Base-by-base conservation (phyloP, 2,329 filamentous ascomycete genomes). In the Fusarium gaditjirri region DNA sequence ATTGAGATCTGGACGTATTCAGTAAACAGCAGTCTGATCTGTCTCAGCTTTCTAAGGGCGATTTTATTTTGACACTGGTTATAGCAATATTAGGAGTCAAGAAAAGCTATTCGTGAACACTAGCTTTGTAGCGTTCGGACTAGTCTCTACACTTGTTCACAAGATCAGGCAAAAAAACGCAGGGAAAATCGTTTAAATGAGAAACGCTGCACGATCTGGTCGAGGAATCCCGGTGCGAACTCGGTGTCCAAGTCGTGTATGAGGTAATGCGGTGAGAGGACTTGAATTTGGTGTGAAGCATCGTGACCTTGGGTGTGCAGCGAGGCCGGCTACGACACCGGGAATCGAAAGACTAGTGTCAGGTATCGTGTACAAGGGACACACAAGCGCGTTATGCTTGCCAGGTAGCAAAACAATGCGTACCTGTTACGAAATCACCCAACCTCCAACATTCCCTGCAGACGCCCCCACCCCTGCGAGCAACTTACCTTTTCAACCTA, bases 251-350 rank as follows among this genome's bases (percentile, higher is more conserved):
- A 75, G 68, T 77, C 66, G 72, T 71, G 75, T 74, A 77, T 77
- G 75, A 77, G 72, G 75, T 77, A 77, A 77, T 77, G 75, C 75
- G 75, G 75, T 77, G 75, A 77, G 70, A 63, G 65, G 56, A 74
- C 65, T 77, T 74, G 68, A 39, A 73, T 72, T 74, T 76, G 75
- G 75, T 62, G 72, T 62, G 74, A 75, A 74, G 72, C 70, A 74
- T 77, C 74, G 66, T 73, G 66, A 70, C 65, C 65, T 61, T 63
- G 73, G 74, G 70, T 67, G 70, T 72, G 70, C 62, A 75, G 61
- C 53, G 55, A 73, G 63, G 59, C 70, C 75, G 74, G 75, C 75
- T 72, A 73, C 65, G 67, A 76, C 54, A 70, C 75, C 72, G 68
- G 75, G 58, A 74, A 74, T 74, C 71, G 68, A 65, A 65, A 72